A percentile compares a stretch with the other conserved stretches of the same genome.
Conservation (phyloP, 225 moss, liverwort and hornwort species). For the Physcomitrellopsis africana region DNA sequence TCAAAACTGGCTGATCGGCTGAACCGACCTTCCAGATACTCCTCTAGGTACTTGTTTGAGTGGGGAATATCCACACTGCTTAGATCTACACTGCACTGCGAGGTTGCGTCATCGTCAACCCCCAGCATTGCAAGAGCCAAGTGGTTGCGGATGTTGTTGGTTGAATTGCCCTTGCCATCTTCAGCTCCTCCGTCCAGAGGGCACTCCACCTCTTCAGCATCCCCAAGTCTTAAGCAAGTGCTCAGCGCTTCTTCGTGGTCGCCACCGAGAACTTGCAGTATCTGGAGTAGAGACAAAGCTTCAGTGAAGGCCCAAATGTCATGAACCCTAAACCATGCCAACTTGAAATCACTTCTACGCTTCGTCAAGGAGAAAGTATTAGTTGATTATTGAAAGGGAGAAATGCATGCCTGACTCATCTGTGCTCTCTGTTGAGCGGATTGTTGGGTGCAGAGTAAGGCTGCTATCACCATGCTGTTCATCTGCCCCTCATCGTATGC, state of each 20-base stretch:
- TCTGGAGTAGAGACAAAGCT: conserved; percentile 25
- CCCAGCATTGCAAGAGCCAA: conserved; percentile 66
- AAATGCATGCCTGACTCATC: conserved; percentile 47
- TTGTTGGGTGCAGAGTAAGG: conserved; percentile 53
- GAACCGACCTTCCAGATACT: conserved; percentile 61
- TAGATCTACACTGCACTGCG: conserved; percentile 51
- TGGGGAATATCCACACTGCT: conserved; percentile 50
- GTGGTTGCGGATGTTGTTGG: conserved; percentile 45
- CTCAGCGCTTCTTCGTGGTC: conserved; percentile 31
- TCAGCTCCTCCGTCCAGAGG: neutral
- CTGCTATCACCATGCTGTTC: conserved; percentile 50
- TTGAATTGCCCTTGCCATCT: neutral
- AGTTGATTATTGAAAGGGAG: neutral
- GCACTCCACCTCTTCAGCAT: conserved; percentile 35
- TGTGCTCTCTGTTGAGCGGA: conserved; percentile 52
- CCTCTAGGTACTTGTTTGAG: conserved; percentile 52
- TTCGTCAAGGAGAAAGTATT: neutral
- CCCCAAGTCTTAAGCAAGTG: conserved; percentile 23
- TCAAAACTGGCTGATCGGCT: conserved; percentile 63
- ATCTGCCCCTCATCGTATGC: conserved; percentile 47
- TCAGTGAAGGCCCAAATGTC: neutral
- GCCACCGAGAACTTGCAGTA: conserved; percentile 45
- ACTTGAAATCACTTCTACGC: neutral
- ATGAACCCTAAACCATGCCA: no score
- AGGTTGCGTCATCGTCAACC: conserved; percentile 57